Percentiles rank a stretch among this genome's conserved stretches.
phyloP scores from a whole-genome alignment of 495 filamentous ascomycete species.

The Penicillium dipodomyicola region DNA sequence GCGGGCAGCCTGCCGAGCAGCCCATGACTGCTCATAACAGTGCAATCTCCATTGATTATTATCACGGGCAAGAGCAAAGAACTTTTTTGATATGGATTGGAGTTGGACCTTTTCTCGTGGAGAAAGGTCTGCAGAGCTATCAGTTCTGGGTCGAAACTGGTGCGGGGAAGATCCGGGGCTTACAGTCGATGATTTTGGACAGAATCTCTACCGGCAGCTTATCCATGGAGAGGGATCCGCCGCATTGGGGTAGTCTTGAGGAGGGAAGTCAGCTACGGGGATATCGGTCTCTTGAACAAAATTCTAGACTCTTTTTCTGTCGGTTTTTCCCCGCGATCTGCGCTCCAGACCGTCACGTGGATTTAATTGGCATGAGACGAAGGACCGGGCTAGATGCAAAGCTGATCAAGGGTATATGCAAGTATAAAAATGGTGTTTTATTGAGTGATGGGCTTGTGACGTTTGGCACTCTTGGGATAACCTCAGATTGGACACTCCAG shows the following conservation, averaged over 20 bases:
- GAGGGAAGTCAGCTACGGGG: conserved; percentile 12
- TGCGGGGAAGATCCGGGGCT: conserved; percentile 41
- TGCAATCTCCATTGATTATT: conserved; percentile 70
- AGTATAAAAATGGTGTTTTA: neutral
- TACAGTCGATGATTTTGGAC: conserved; percentile 71
- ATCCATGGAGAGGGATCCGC: conserved; percentile 47
- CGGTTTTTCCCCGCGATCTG: conserved; percentile 22
- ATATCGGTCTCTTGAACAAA: conserved; percentile 16
- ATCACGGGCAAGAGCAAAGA: conserved; percentile 70
- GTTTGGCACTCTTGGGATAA: neutral
- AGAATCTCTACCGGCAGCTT: conserved; percentile 74
- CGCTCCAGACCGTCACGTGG: conserved; percentile 29
- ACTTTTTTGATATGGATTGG: conserved; percentile 66
- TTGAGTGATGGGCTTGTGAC: conserved; percentile 1
- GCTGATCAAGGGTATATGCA: neutral
- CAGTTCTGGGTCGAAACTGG: conserved; percentile 20
- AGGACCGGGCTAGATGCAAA: neutral
- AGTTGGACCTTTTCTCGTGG: conserved; percentile 65
- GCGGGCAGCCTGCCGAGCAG: conserved; percentile 40
- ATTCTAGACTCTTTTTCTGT: conserved; percentile 14
- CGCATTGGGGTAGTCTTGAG: conserved; percentile 35
- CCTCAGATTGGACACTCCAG: neutral
- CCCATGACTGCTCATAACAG: conserved; percentile 68
- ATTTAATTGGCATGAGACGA: neutral
- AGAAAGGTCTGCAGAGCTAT: conserved; percentile 57